A percentile compares a stretch with the other conserved stretches of the same genome.
Conservation (phyloP, 106 monocot genomes). For the Posidonia australis region DNA sequence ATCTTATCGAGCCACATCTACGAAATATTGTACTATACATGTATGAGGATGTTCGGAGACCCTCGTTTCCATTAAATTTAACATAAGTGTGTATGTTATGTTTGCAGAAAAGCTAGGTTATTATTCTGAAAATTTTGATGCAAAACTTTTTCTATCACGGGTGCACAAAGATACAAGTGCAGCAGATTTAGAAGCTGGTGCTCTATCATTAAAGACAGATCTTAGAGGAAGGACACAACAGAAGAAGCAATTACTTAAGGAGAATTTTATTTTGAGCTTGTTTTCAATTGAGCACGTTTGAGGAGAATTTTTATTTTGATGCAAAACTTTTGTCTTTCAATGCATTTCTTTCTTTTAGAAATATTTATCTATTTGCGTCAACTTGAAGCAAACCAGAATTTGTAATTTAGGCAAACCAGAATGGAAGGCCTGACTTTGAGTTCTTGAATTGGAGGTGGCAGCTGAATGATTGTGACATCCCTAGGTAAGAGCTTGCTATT, state of each 20-base stretch:
- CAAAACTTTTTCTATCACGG: constrained; percentile 73
- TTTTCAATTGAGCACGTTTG: constrained; percentile 19
- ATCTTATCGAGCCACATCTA: too few species aligned
- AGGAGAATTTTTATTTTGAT: too few species aligned
- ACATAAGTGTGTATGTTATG: neutral
- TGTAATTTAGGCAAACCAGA: too few species aligned
- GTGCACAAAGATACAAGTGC: constrained; percentile 89
- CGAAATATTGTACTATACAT: neutral
- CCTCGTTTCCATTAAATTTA: neutral
- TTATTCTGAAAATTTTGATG: constrained; percentile 81
- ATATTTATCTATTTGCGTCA: too few species aligned
- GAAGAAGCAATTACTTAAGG: constrained; percentile 93
- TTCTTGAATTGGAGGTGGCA: constrained; percentile 92
- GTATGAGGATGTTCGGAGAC: neutral
- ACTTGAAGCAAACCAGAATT: too few species aligned
- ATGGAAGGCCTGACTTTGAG: constrained; percentile 62
- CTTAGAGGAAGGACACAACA: constrained; percentile 93
- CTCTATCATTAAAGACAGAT: constrained; percentile 71
- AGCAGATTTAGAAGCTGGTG: constrained; percentile 87
- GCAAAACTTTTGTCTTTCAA: too few species aligned
- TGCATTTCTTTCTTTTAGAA: too few species aligned
- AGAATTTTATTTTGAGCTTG: constrained; percentile 99
- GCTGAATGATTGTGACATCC: constrained; percentile 59
- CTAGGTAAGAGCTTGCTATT: constrained; percentile 27
- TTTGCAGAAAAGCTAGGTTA: constrained; percentile 89